A percentile compares a stretch with the other conserved stretches of the same genome.
phyloP scores from a whole-genome alignment of 768 basidiomycete species.

The Aureoboletus auriporus region DNA sequence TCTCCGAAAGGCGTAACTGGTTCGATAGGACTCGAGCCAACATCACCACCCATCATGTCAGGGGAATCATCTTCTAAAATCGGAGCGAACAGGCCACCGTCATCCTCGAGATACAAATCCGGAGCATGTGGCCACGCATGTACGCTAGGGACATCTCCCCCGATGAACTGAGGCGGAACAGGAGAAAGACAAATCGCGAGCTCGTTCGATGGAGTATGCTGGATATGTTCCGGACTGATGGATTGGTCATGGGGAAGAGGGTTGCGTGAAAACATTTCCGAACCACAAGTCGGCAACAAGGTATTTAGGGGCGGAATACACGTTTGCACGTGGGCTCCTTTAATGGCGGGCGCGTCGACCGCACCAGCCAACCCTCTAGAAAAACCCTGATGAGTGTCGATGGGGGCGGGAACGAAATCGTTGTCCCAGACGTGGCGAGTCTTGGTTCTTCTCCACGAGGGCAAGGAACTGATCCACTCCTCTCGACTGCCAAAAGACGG shows the following conservation, averaged over 20 bases:
- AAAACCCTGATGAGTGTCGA: constrained; percentile 55
- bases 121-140: constrained; percentile 17
- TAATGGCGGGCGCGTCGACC: constrained; percentile 78
- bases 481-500: constrained; percentile 64
- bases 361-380: constrained; percentile 67
- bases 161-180: constrained; percentile 12
- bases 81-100: constrained; percentile 48
- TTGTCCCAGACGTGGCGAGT: constrained; percentile 66
- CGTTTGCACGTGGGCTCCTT: constrained; percentile 82
- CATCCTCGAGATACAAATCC: constrained; percentile 23
- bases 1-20: constrained; percentile 76
- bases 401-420: constrained; percentile 25
- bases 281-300: constrained; percentile 9
- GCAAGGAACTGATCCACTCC: constrained; percentile 70
- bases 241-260: constrained; percentile 31
- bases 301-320: constrained; percentile 70
- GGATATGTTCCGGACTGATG: not conserved
- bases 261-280: constrained; percentile 11
- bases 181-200: not conserved
- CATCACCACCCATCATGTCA: constrained; percentile 46
- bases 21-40: constrained; percentile 64
- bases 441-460: constrained; percentile 68
- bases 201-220: not conserved
- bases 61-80: constrained; percentile 65
- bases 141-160: not conserved